Evolutionary conservation across 768 basidiomycete genomes (phyloP).

Genomic region (Termitomyces sp.): DNA sequence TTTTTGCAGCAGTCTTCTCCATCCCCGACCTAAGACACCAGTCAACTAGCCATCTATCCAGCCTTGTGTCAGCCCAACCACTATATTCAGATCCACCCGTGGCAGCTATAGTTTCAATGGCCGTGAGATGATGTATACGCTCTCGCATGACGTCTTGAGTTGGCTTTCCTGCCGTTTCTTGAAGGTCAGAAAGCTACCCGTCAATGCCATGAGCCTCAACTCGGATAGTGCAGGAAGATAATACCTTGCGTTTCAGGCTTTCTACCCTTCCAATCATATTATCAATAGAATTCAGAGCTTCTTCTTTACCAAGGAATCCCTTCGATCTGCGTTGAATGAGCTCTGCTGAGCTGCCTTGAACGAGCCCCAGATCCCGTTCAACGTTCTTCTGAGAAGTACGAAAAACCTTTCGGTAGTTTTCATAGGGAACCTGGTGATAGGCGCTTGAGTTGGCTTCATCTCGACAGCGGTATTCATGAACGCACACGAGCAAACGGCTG

Average conservation of each 20-base stretch:
- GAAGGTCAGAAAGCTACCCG: conserved; percentile 40
- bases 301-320: conserved; percentile 37
- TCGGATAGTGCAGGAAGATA: conserved; percentile 9
- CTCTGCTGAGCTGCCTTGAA: conserved; percentile 54
- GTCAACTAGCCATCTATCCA: conserved; percentile 91
- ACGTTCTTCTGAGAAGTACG: conserved; percentile 75
- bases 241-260: conserved; percentile 84
- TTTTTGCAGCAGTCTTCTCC: conserved; percentile 65
- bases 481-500: conserved; percentile 75
- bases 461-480: neutral
- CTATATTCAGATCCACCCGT: conserved; percentile 53
- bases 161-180: conserved; percentile 43
- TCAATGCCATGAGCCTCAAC: neutral
- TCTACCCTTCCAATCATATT: conserved; percentile 72
- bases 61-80: conserved; percentile 72
- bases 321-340: conserved; percentile 41
- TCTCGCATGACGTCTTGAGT: conserved; percentile 72
- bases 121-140: conserved; percentile 65
- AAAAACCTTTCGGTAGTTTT: conserved; percentile 86
- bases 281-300: conserved; percentile 59
- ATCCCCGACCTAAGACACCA: conserved; percentile 83
- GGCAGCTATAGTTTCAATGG: conserved; percentile 50
- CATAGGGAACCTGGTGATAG: conserved; percentile 69
- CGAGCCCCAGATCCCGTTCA: conserved; percentile 67
- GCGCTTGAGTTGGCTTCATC: neutral